These are phyloP conservation scores for Arthrobotrys conoides DNA, from an alignment of 2,329 filamentous ascomycete species.

Conservation along the genomic window DNA sequence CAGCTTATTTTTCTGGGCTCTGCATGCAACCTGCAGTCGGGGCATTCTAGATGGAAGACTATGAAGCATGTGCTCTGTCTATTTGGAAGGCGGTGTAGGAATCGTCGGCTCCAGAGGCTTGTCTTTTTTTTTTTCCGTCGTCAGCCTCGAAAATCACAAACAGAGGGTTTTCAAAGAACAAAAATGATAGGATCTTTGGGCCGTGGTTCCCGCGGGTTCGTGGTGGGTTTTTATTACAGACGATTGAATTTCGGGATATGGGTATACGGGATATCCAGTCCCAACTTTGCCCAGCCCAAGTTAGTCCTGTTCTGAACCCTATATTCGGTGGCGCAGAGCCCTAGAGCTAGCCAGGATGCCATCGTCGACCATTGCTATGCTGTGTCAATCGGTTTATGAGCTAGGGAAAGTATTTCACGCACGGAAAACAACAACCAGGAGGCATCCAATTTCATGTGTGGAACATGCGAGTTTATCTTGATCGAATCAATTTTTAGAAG, in stretches of 20 bases:
- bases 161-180: not conserved
- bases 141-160: constrained; percentile 38
- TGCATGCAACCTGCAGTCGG: constrained; percentile 51
- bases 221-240: constrained; percentile 24
- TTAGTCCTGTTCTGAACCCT: constrained; percentile 30
- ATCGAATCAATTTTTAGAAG: not conserved
- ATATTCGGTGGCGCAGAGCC: constrained; percentile 51
- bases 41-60: constrained; percentile 31
- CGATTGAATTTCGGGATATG: constrained; percentile 10
- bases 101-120: constrained; percentile 25
- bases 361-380: constrained; percentile 31
- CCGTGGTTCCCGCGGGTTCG: constrained; percentile 52
- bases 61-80: constrained; percentile 44
- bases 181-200: constrained; percentile 33
- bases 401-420: constrained; percentile 38
- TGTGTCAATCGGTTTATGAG: constrained; percentile 1
- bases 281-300: constrained; percentile 5
- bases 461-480: constrained; percentile 28
- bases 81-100: constrained; percentile 28
- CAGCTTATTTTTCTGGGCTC: constrained; percentile 54
- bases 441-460: not conserved
- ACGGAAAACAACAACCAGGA: constrained; percentile 21
- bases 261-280: not conserved
- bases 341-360: constrained; percentile 55
- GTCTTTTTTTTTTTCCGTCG: not conserved